Conservation (phyloP, 208 protist species). For the Leptomonas pyrrhocoris region DNA sequence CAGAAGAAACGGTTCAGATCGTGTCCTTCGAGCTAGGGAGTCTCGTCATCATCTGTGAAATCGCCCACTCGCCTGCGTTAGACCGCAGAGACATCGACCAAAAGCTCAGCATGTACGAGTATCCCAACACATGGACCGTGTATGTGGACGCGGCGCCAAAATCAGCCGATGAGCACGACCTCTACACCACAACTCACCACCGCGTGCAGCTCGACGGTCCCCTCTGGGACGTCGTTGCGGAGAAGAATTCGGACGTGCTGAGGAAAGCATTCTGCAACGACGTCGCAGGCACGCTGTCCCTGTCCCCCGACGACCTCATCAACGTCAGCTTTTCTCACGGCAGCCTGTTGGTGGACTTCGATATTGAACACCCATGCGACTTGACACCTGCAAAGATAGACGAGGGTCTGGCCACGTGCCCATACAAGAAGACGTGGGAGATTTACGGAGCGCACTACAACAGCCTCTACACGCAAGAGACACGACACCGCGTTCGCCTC, state of each 20-base stretch:
- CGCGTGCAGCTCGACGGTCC: slow-evolving; percentile 29
- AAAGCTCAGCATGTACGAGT: slow-evolving; percentile 28
- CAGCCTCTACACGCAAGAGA: slow-evolving; percentile 3
- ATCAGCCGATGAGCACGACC: not conserved
- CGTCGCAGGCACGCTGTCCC: not conserved
- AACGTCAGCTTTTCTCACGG: slow-evolving; percentile 31
- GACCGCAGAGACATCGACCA: slow-evolving; percentile 25
- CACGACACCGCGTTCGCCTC: slow-evolving; percentile 42
- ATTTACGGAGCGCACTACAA: slow-evolving; percentile 30
- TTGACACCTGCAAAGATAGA: slow-evolving; percentile 13
- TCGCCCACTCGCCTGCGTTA: slow-evolving; percentile 19
- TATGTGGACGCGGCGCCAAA: slow-evolving; percentile 21
- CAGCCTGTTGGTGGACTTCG: slow-evolving; percentile 35
- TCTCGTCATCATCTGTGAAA: slow-evolving; percentile 29
- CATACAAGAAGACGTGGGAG: slow-evolving; percentile 33
- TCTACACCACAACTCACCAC: slow-evolving; percentile 31
- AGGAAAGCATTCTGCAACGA: slow-evolving; percentile 26
- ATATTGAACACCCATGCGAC: slow-evolving; percentile 19
- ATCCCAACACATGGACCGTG: slow-evolving; percentile 41
- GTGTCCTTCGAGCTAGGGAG: slow-evolving; percentile 33
- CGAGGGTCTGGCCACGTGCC: slow-evolving; percentile 5
- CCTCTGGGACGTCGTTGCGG: slow-evolving; percentile 16
- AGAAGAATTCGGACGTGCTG: not conserved
- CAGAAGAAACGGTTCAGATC: slow-evolving; percentile 21
- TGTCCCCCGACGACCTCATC: not conserved